Evolutionary conservation across 192 early-diverging fungal species (phyloP).

Genomic region (Spizellomyces punctatus): DNA sequence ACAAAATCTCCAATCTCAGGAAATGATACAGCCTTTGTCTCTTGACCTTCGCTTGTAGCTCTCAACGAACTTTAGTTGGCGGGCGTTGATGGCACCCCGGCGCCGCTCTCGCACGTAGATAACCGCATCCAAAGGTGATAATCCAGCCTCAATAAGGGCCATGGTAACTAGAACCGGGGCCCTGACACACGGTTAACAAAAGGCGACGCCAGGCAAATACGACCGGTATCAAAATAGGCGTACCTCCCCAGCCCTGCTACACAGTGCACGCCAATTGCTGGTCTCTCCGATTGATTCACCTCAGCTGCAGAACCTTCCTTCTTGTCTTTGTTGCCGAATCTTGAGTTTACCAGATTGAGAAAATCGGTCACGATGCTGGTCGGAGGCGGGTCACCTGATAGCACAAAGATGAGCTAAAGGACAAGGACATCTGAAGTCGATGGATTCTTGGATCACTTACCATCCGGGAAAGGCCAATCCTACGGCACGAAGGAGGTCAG

Average conservation of each 20-base stretch:
- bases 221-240: background rate
- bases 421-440: background rate
- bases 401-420: background rate
- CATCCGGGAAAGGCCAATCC: slow-evolving; percentile 74
- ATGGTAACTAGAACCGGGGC: slow-evolving; percentile 84
- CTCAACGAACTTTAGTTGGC: slow-evolving; percentile 63
- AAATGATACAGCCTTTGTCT: slow-evolving; percentile 29
- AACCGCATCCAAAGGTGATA: slow-evolving; percentile 76
- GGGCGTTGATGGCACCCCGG: slow-evolving; percentile 77
- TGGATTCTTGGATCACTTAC: background rate
- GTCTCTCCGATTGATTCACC: background rate
- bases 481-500: background rate
- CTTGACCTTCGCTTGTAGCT: slow-evolving; percentile 18
- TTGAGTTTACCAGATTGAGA: slow-evolving; percentile 63
- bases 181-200: background rate
- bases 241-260: slow-evolving; percentile 80
- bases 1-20: background rate
- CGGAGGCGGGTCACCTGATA: slow-evolving; percentile 64
- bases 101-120: slow-evolving; percentile 68
- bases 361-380: slow-evolving; percentile 61
- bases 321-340: slow-evolving; percentile 41
- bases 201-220: background rate
- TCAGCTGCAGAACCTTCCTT: slow-evolving; percentile 16
- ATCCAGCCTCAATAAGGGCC: slow-evolving; percentile 79
- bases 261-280: slow-evolving; percentile 68